Evolutionary conservation across 2,329 filamentous ascomycete genomes (phyloP).

Genomic region (Grosmannia penicillata): DNA sequence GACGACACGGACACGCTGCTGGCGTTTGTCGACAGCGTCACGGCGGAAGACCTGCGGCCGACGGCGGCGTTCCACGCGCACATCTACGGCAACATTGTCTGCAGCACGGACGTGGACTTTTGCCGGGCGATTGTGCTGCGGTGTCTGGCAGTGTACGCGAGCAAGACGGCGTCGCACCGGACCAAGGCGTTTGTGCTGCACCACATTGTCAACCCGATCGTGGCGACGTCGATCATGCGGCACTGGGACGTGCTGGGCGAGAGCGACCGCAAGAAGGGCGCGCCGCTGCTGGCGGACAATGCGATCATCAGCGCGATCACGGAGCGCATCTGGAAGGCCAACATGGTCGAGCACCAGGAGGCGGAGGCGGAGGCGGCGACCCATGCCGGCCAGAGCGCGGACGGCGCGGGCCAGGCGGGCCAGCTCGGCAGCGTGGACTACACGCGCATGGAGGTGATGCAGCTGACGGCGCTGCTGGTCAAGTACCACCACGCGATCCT

Average conservation of each 20-base stretch:
- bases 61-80: constrained; percentile 65
- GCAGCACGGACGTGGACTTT: constrained; percentile 70
- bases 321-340: constrained; percentile 85
- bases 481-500: constrained; percentile 86
- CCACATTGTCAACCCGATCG: constrained; percentile 85
- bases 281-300: constrained; percentile 66
- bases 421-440: constrained; percentile 94
- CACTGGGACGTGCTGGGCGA: constrained; percentile 51
- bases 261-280: constrained; percentile 24
- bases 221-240: constrained; percentile 90
- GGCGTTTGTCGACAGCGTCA: constrained; percentile 68
- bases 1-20: constrained; percentile 75
- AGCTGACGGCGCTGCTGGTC: constrained; percentile 85
- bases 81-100: constrained; percentile 75
- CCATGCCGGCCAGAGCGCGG: no score
- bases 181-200: constrained; percentile 88
- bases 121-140: constrained; percentile 70
- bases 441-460: constrained; percentile 87
- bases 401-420: no score
- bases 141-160: constrained; percentile 76
- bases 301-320: constrained; percentile 81
- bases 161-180: constrained; percentile 65
- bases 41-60: constrained; percentile 64
- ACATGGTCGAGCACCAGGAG: constrained; percentile 73
- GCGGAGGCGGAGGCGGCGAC: constrained; percentile 47